phyloP scores from a whole-genome alignment of 2,329 filamentous ascomycete species.

The Dactylellina leptospora region DNA sequence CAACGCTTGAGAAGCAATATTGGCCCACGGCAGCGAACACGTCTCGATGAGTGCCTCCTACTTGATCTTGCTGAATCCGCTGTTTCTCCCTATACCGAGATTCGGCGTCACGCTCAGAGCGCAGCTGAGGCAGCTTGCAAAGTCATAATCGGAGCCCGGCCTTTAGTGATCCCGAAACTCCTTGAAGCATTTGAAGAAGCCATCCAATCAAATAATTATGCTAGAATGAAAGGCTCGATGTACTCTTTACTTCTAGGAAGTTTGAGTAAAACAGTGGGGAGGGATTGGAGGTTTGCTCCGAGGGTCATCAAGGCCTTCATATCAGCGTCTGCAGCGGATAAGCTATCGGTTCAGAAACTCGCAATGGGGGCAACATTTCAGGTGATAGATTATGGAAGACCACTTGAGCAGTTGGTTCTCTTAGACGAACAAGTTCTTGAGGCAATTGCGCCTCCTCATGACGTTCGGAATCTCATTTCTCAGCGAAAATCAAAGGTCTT shows the following conservation, averaged over 20 bases:
- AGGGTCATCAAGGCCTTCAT: constrained; percentile 90
- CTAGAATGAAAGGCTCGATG: constrained; percentile 92
- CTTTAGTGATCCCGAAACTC: constrained; percentile 88
- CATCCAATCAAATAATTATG: constrained; percentile 80
- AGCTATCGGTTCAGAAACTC: constrained; percentile 90
- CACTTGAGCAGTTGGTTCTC: constrained; percentile 85
- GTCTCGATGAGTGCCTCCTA: constrained; percentile 85
- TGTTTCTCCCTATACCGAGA: constrained; percentile 91
- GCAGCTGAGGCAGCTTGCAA: constrained; percentile 94
- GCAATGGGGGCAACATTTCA: constrained; percentile 82
- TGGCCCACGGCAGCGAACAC: constrained; percentile 83
- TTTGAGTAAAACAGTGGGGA: constrained; percentile 82
- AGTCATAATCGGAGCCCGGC: constrained; percentile 84
- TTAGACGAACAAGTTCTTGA: constrained; percentile 76
- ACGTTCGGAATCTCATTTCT: constrained; percentile 77
- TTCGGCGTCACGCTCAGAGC: constrained; percentile 89
- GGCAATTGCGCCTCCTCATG: constrained; percentile 72
- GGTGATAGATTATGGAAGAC: constrained; percentile 89
- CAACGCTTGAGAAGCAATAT: constrained; percentile 95
- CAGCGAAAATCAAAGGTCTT: constrained; percentile 70
- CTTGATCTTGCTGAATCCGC: constrained; percentile 89
- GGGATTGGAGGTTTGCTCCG: constrained; percentile 95
- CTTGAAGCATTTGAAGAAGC: constrained; percentile 80
- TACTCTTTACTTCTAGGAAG: constrained; percentile 91
- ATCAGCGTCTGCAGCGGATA: constrained; percentile 86